Percentiles rank a stretch among this genome's conserved stretches.
Evolutionary conservation across 441 rosid species (phyloP).

Genomic region (Pelargonium fulgidum): DNA sequence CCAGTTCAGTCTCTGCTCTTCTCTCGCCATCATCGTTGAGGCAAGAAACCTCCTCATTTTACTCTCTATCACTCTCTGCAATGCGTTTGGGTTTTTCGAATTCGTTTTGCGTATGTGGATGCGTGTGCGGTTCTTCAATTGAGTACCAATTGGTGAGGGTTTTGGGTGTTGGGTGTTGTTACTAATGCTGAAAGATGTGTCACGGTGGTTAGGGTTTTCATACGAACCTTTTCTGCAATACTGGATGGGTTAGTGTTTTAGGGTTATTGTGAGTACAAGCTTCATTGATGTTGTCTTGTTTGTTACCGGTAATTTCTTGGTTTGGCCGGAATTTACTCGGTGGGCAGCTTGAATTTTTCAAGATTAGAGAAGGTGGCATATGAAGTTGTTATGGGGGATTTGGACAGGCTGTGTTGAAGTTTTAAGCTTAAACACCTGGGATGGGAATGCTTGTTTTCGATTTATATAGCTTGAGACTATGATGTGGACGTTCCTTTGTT

Average conservation of each 20-base stretch:
- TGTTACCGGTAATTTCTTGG: neutral
- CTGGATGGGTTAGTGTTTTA: neutral
- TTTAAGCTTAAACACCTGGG: neutral
- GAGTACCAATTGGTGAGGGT: neutral
- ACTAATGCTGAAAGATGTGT: neutral
- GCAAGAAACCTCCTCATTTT: slow-evolving; percentile 21
- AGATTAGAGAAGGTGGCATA: neutral
- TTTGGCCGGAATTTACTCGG: neutral
- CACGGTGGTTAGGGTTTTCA: neutral
- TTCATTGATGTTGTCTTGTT: neutral
- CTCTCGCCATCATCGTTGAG: slow-evolving; percentile 57
- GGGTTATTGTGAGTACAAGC: no score
- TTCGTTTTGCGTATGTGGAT: slow-evolving; percentile 2
- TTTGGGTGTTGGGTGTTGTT: neutral
- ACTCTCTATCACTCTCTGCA: neutral
- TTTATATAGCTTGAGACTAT: neutral
- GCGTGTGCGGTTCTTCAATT: neutral
- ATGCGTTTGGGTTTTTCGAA: neutral
- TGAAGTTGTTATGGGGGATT: neutral
- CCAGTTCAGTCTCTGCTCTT: slow-evolving; percentile 44
- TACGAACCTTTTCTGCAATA: neutral
- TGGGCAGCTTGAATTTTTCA: neutral
- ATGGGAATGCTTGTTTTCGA: neutral
- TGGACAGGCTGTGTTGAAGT: neutral
- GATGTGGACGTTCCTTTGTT: neutral